Evolutionary conservation across 2,329 filamentous ascomycete species (phyloP).

Genomic region (Botrytis elliptica): DNA sequence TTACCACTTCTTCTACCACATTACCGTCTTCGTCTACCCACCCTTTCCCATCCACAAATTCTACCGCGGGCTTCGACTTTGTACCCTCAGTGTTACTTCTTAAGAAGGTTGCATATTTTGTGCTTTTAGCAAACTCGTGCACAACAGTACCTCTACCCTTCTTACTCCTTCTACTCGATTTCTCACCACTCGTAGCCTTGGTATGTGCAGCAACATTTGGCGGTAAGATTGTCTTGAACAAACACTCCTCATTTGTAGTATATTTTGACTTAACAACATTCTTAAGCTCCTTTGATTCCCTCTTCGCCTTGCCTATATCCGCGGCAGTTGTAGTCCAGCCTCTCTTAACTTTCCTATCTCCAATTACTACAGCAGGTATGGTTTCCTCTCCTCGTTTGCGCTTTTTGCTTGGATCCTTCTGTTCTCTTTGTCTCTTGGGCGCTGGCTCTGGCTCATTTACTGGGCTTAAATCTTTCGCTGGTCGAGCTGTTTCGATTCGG

Average conservation of each 20-base stretch:
- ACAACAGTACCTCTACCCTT: conserved; percentile 62
- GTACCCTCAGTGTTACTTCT: conserved; percentile 53
- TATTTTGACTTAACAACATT: conserved; percentile 70
- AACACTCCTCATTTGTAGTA: conserved; percentile 74
- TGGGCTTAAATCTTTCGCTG: conserved; percentile 48
- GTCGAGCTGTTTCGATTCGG: conserved; percentile 76
- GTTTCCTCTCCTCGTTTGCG: conserved; percentile 50
- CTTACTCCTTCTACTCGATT: conserved; percentile 55
- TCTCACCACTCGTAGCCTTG: conserved; percentile 42
- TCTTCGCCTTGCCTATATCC: conserved; percentile 50
- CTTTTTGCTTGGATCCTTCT: conserved; percentile 47
- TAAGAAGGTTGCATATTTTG: conserved; percentile 79
- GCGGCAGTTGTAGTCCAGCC: conserved; percentile 52
- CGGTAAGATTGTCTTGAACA: conserved; percentile 80
- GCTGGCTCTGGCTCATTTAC: conserved; percentile 40
- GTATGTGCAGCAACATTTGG: conserved; percentile 48
- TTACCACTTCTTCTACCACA: conserved; percentile 59
- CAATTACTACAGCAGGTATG: conserved; percentile 69
- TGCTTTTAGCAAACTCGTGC: conserved; percentile 87
- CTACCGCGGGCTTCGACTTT: conserved; percentile 49
- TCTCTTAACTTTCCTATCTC: conserved; percentile 45
- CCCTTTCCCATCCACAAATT: conserved; percentile 80
- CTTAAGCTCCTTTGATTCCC: conserved; percentile 56
- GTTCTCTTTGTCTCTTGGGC: conserved; percentile 43
- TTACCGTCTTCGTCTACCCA: conserved; percentile 82